Conservation (phyloP, 1,284 basidiomycete species). For the Schizophyllum commune region DNA sequence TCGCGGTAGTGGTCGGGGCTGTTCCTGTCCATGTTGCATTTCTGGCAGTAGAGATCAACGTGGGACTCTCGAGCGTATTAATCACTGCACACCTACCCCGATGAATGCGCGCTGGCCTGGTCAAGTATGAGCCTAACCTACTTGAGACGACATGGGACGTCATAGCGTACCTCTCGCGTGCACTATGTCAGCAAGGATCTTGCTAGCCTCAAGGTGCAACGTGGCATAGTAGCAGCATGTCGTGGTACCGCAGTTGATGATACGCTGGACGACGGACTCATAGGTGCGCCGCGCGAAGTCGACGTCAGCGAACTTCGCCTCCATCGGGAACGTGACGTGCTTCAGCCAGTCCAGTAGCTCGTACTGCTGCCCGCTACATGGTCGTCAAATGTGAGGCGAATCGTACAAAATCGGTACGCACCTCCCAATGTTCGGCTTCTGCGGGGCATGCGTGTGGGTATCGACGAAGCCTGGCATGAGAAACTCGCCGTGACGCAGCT, state of each 20-base stretch:
- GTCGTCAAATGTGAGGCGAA: neutral
- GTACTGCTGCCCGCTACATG: conserved; percentile 61
- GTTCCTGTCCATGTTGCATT: conserved; percentile 93
- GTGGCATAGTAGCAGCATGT: conserved; percentile 92
- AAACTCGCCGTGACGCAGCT: conserved; percentile 56
- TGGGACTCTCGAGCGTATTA: conserved; percentile 25
- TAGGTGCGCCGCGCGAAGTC: conserved; percentile 72
- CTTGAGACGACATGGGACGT: neutral
- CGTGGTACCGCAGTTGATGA: conserved; percentile 79
- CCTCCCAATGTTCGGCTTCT: conserved; percentile 80
- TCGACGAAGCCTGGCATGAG: conserved; percentile 78
- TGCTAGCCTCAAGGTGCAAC: conserved; percentile 77
- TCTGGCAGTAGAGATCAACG: conserved; percentile 32
- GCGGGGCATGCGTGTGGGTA: conserved; percentile 83
- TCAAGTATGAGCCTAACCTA: conserved; percentile 3
- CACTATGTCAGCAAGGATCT: conserved; percentile 74
- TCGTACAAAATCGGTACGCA: conserved; percentile 25
- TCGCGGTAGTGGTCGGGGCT: conserved; percentile 71
- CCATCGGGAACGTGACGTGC: conserved; percentile 85
- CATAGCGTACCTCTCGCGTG: conserved; percentile 45
- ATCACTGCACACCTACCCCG: conserved; percentile 43
- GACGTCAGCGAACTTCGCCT: conserved; percentile 70
- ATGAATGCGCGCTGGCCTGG: conserved; percentile 84
- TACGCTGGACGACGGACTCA: conserved; percentile 63
- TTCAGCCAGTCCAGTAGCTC: conserved; percentile 91